phyloP scores from a whole-genome alignment of 2,329 filamentous ascomycete species.

The Seiridium unicorne region DNA sequence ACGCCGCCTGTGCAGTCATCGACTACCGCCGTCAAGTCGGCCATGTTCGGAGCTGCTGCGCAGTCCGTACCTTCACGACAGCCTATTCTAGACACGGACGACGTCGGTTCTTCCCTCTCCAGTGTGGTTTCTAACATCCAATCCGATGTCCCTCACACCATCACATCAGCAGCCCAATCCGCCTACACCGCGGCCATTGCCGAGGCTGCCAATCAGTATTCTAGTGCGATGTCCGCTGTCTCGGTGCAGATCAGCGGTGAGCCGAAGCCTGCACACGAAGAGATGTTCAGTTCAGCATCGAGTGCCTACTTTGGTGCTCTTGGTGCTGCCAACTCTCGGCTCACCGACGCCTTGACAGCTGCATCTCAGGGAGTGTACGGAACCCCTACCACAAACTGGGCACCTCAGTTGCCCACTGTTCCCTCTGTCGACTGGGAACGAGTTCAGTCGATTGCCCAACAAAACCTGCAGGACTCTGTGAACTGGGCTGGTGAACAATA shows the following conservation, averaged over 20 bases:
- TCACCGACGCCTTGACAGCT: conserved; percentile 54
- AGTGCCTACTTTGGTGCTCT: conserved; percentile 66
- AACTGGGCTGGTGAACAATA: conserved; percentile 71
- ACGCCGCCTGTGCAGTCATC: conserved; percentile 18
- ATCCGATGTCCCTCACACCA: conserved; percentile 33
- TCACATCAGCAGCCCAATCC: conserved; percentile 46
- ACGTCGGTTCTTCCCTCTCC: conserved; percentile 37
- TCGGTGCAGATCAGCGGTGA: conserved; percentile 68
- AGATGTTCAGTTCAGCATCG: conserved; percentile 68
- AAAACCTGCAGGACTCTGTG: conserved; percentile 68
- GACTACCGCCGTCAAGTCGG: conserved; percentile 38
- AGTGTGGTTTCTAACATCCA: conserved; percentile 31
- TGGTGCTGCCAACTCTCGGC: conserved; percentile 57
- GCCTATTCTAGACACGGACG: conserved; percentile 47
- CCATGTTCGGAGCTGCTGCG: conserved; percentile 49
- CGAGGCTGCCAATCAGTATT: conserved; percentile 66
- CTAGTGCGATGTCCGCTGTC: conserved; percentile 64
- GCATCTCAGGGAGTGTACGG: conserved; percentile 50
- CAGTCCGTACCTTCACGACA: conserved; percentile 46
- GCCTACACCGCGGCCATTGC: conserved; percentile 66
- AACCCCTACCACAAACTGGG: conserved; percentile 41
- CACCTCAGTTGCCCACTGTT: conserved; percentile 30
- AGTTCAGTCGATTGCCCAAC: conserved; percentile 65
- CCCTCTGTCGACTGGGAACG: conserved; percentile 45
- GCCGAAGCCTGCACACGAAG: conserved; percentile 66